A percentile compares a stretch with the other conserved stretches of the same genome.
These are phyloP conservation scores for Luzula sylvatica DNA, from an alignment of 176 grass and related monocot species.

Conservation along the genomic window DNA sequence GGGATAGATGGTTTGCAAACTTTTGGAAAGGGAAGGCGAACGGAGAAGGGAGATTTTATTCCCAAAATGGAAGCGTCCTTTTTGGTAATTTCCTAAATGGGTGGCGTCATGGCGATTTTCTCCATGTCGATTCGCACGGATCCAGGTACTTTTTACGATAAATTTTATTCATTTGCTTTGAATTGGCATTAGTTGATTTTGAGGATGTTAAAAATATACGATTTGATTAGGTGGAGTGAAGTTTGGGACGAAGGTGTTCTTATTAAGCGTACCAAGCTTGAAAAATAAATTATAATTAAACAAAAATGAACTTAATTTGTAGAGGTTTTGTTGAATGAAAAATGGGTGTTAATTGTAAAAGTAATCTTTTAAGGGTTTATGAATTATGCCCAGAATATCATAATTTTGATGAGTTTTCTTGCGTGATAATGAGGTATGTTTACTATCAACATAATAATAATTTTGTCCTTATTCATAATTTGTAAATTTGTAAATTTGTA, in stretches of 20 bases:
- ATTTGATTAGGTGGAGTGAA: conserved; percentile 65
- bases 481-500: too few species aligned
- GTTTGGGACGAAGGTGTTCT: conserved; percentile 72
- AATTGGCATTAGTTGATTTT: not conserved
- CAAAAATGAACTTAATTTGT: not conserved
- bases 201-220: not conserved
- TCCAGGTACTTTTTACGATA: conserved; percentile 43
- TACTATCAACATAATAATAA: too few species aligned
- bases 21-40: conserved; percentile 97
- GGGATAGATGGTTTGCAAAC: conserved; percentile 80
- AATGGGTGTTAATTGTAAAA: too few species aligned
- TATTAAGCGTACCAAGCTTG: conserved; percentile 25
- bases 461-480: too few species aligned
- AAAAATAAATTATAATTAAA: conserved; percentile 22
- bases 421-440: too few species aligned
- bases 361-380: too few species aligned
- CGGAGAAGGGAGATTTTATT: conserved; percentile 92
- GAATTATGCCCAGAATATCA: too few species aligned
- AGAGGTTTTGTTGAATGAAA: too few species aligned
- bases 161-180: not conserved
- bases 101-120: conserved; percentile 63
- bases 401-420: too few species aligned
- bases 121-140: conserved; percentile 58
- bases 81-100: conserved; percentile 87
- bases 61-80: conserved; percentile 59